Base-by-base conservation (phyloP, 163 green algal species). In the Coccomyxa subellipsoidea region DNA sequence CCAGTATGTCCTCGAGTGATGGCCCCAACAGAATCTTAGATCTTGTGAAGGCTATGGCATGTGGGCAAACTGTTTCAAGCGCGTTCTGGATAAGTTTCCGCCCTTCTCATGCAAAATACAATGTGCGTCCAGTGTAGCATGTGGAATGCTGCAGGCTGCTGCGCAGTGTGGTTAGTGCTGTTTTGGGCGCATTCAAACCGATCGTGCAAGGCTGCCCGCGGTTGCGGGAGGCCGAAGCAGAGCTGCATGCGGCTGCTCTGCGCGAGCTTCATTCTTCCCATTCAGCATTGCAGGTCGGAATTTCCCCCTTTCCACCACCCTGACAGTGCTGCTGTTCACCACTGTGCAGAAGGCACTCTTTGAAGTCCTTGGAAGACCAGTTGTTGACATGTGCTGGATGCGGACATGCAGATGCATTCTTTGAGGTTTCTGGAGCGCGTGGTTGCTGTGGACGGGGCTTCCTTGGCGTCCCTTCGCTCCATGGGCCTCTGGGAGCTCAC, bases 321-420 rank as follows among this genome's bases (percentile, higher is more conserved):
- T 54, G 8, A 54, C 40, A 54, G 8, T 23, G 40, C 47, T 59
- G 47, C 21, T 27, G 4, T 5, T 12, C 3, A 1, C 47, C n/a
- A n/a, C n/a, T n/a, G n/a, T n/a, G n/a, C n/a, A n/a, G n/a, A n/a
- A n/a, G n/a, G n/a, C n/a, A n/a, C n/a, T n/a, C n/a, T n/a, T n/a
- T n/a, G n/a, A n/a, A n/a, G n/a, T n/a, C n/a, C n/a, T n/a, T n/a
- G n/a, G n/a, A n/a, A n/a, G n/a, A n/a, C n/a, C n/a, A n/a, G n/a
- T n/a, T n/a, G n/a, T n/a, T n/a, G n/a, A n/a, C n/a, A n/a, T n/a
- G n/a, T n/a, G n/a, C n/a, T n/a, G n/a, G n/a, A 59, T 59, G 47
- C 47, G 23, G n/a, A 69, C 15, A 36, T 90, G 81, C 86, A 88
- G 84, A 84, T 86, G 32, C 81, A 86, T 36, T 47, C 53, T 35